Percentiles rank a stretch among this genome's conserved stretches.
Evolutionary conservation across 2,329 filamentous ascomycete genomes (phyloP).

Genomic region (Aureobasidium leucospermi): DNA sequence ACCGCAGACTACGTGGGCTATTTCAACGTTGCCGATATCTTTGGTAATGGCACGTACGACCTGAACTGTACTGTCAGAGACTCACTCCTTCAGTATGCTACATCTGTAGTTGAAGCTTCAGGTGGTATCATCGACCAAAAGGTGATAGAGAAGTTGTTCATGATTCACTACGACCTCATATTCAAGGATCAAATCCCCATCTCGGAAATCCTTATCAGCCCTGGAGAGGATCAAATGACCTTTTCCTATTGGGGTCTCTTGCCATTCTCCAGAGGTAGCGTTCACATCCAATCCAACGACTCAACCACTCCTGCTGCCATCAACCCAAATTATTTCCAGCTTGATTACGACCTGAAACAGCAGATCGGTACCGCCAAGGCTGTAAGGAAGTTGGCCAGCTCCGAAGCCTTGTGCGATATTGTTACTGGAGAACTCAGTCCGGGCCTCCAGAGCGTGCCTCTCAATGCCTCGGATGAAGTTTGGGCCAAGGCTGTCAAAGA

Average conservation of each 20-base stretch:
- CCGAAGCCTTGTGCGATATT: conserved; percentile 20
- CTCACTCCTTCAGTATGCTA: conserved; percentile 25
- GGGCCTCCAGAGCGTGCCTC: neutral
- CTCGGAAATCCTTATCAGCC: conserved; percentile 39
- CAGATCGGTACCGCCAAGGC: conserved; percentile 27
- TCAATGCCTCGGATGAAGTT: conserved; percentile 20
- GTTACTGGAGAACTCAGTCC: conserved; percentile 14
- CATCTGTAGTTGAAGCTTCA: conserved; percentile 20
- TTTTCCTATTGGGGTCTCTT: conserved; percentile 31
- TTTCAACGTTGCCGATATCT: conserved; percentile 29
- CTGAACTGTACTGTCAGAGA: conserved; percentile 20
- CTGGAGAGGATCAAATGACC: conserved; percentile 26
- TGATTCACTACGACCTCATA: conserved; percentile 42
- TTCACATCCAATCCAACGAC: conserved; percentile 27
- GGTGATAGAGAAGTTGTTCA: conserved; percentile 39
- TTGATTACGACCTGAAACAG: conserved; percentile 29
- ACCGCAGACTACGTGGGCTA: conserved; percentile 28
- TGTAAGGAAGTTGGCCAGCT: conserved; percentile 20
- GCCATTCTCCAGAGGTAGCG: conserved; percentile 29
- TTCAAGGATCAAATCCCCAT: conserved; percentile 40
- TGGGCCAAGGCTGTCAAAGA: conserved; percentile 9
- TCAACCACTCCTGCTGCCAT: conserved; percentile 29
- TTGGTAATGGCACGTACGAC: conserved; percentile 21
- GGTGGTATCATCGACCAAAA: conserved; percentile 30
- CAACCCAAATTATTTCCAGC: conserved; percentile 35